These are phyloP conservation scores for Botrytis fragariae DNA, from an alignment of 2,329 filamentous ascomycete species.

Conservation along the genomic window DNA sequence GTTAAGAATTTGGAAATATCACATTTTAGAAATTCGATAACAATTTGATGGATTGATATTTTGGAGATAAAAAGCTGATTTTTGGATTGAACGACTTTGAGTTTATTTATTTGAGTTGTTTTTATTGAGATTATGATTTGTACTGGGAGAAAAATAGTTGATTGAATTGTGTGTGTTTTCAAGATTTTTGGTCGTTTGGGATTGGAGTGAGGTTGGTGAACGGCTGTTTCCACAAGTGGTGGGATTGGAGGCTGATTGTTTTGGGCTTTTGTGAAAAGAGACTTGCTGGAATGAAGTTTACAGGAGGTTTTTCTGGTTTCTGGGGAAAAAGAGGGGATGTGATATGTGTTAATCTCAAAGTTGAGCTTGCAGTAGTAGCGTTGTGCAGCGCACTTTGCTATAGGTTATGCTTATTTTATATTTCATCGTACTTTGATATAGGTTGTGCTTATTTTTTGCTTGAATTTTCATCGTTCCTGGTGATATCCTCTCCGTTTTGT, in stretches of 20 bases:
- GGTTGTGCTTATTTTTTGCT: neutral
- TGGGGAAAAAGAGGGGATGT: neutral
- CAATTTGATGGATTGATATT: neutral
- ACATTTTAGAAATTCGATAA: neutral
- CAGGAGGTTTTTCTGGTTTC: neutral
- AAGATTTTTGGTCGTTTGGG: neutral
- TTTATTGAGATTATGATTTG: rapidly evolving
- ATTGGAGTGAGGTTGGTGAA: neutral
- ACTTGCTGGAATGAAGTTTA: neutral
- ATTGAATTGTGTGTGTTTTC: neutral
- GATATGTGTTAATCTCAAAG: neutral
- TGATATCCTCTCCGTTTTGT: neutral
- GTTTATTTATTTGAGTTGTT: neutral
- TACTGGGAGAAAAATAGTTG: neutral
- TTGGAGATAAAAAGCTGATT: neutral
- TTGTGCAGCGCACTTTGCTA: neutral
- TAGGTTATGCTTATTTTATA: neutral
- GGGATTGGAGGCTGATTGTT: neutral
- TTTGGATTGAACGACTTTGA: rapidly evolving
- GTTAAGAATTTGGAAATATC: neutral
- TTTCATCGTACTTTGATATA: neutral
- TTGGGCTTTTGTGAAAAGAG: neutral
- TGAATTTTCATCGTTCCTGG: neutral
- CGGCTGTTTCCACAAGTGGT: neutral
- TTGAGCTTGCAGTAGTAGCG: neutral